Evolutionary conservation across 257 asterid species (phyloP).

Genomic region (Rehmannia glutinosa): DNA sequence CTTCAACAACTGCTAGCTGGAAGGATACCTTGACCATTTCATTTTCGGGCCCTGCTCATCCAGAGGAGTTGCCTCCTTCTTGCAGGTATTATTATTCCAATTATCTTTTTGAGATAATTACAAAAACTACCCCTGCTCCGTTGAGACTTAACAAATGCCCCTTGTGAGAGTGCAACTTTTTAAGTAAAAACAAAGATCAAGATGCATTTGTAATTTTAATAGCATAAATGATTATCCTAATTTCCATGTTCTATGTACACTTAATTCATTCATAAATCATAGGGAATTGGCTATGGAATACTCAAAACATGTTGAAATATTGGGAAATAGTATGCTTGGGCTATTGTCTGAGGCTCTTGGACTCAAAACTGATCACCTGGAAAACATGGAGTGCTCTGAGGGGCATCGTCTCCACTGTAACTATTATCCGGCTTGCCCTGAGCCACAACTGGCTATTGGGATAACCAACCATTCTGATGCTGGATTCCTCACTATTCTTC

Average conservation of each 20-base stretch:
- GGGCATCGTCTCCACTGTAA: conserved; percentile 21
- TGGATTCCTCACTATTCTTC: too few relatives aligned
- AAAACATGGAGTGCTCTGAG: conserved; percentile 23
- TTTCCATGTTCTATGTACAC: conserved; percentile 9
- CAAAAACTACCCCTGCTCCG: too few relatives aligned
- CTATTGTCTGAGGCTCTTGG: too few relatives aligned
- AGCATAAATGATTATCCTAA: too few relatives aligned
- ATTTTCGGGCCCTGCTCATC: conserved; percentile 23
- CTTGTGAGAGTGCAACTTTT: conserved; percentile 14
- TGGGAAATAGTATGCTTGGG: too few relatives aligned
- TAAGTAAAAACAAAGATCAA: too few relatives aligned
- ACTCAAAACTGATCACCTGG: conserved; percentile 20
- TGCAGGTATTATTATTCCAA: conserved; percentile 37
- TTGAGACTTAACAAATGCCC: neutral
- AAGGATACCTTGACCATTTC: conserved; percentile 34
- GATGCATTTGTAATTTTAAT: too few relatives aligned
- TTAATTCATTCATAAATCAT: conserved; percentile 16
- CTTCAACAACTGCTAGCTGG: conserved; percentile 35
- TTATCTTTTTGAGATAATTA: neutral
- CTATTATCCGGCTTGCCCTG: conserved; percentile 44
- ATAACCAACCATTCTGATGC: too few relatives aligned
- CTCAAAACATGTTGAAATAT: too few relatives aligned
- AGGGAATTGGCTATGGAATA: too few relatives aligned
- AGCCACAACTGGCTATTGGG: conserved; percentile 33
- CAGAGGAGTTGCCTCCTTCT: conserved; percentile 31